phyloP scores from a whole-genome alignment of 179 eudicot species.

The Drosera spatulata region DNA sequence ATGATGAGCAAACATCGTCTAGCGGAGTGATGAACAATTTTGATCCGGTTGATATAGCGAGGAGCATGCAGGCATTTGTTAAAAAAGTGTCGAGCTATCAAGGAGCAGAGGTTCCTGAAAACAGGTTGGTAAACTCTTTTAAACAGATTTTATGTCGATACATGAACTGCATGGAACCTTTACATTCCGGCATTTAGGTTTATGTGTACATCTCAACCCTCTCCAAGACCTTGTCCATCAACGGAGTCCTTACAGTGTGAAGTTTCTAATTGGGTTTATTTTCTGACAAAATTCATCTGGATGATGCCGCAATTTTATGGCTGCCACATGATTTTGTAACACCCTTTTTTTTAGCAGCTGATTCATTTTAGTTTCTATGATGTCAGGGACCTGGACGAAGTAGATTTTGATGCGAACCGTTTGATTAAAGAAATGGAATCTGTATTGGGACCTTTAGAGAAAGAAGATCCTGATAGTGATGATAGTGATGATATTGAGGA shows the following conservation, averaged over 20 bases:
- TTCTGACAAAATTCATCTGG: too few species aligned
- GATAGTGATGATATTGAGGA: constrained; percentile 41
- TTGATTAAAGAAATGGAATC: constrained; percentile 82
- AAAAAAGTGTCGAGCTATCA: constrained; percentile 65
- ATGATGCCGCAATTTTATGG: too few species aligned
- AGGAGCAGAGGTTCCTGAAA: constrained; percentile 87
- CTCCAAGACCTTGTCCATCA: too few species aligned
- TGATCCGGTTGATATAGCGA: constrained; percentile 71
- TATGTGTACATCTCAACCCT: too few species aligned
- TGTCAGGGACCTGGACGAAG: constrained; percentile 37
- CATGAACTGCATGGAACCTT: too few species aligned
- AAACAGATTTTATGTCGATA: too few species aligned
- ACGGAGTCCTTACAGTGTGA: too few species aligned
- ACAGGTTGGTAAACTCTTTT: constrained; percentile 29
- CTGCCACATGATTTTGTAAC: too few species aligned
- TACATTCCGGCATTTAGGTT: too few species aligned
- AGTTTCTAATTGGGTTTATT: too few species aligned
- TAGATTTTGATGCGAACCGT: constrained; percentile 69
- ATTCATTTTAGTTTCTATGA: constrained; percentile 3
- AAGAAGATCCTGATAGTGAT: constrained; percentile 19
- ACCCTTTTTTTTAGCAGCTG: neutral
- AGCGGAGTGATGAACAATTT: constrained; percentile 28
- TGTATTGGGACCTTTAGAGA: constrained; percentile 30
- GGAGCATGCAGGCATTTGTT: constrained; percentile 74
- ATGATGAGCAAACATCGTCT: constrained; percentile 22